Evolutionary conservation across 1,139 yeast species (phyloP).

Genomic region (Sugiyamaella pinicola): DNA sequence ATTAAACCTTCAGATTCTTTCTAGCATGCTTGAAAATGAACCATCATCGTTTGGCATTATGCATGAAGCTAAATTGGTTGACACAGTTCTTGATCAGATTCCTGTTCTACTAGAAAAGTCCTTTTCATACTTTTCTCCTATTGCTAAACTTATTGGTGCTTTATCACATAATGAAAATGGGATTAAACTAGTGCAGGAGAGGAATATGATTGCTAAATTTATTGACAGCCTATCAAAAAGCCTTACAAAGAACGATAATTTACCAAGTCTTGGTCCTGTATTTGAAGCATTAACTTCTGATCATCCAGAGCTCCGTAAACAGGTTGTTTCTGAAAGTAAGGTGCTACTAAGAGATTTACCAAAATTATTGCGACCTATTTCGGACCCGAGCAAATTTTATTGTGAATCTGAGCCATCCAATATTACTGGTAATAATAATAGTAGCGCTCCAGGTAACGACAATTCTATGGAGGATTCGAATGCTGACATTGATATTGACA

Average conservation of each 20-base stretch:
- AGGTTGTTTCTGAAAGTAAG: slow-evolving; percentile 55
- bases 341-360: slow-evolving; percentile 54
- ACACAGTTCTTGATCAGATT: slow-evolving; percentile 58
- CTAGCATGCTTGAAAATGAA: slow-evolving; percentile 81
- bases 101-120: slow-evolving; percentile 54
- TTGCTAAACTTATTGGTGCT: slow-evolving; percentile 83
- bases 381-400: slow-evolving; percentile 25
- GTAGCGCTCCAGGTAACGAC: not conserved
- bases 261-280: slow-evolving; percentile 63
- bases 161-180: slow-evolving; percentile 80
- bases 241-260: slow-evolving; percentile 37
- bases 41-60: slow-evolving; percentile 86
- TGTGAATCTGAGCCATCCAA: slow-evolving; percentile 22
- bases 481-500: slow-evolving; percentile 12
- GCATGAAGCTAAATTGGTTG: slow-evolving; percentile 75
- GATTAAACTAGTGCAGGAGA: slow-evolving; percentile 46
- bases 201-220: slow-evolving; percentile 26
- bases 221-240: slow-evolving; percentile 29
- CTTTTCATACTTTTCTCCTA: slow-evolving; percentile 58
- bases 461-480: slow-evolving; percentile 8
- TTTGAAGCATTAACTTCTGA: slow-evolving; percentile 86
- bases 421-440: not conserved
- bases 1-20: slow-evolving; percentile 64
- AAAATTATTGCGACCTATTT: slow-evolving; percentile 24
- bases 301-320: slow-evolving; percentile 69